These are phyloP conservation scores for Rosa rugosa DNA, from an alignment of 306 rosid species.

Conservation along the genomic window DNA sequence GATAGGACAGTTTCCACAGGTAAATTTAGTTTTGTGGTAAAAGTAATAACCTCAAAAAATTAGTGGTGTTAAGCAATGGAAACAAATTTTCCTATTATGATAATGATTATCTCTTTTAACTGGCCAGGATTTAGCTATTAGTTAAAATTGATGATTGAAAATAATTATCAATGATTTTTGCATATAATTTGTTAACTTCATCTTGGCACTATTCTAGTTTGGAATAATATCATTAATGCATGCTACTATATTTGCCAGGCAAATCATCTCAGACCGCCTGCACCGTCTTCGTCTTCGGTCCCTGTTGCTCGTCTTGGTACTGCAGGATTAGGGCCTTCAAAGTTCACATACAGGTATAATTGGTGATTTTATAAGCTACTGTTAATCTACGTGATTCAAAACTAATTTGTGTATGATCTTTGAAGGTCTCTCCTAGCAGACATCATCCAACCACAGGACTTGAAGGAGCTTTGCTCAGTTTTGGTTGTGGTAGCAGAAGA, in stretches of 20 bases:
- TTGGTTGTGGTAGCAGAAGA: slow-evolving; percentile 83
- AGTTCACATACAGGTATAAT: slow-evolving; percentile 78
- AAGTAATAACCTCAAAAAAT: slow-evolving; percentile 15
- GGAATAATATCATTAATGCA: background rate
- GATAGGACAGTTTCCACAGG: slow-evolving; percentile 79
- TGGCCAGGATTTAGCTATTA: background rate
- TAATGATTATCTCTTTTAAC: background rate
- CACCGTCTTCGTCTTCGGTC: slow-evolving; percentile 59
- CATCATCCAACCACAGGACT: slow-evolving; percentile 91
- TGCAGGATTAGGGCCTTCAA: slow-evolving; percentile 72
- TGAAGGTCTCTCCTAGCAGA: slow-evolving; percentile 94
- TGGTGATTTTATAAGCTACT: slow-evolving; percentile 21
- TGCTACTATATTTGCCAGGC: slow-evolving; percentile 49
- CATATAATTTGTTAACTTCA: background rate
- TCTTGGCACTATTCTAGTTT: background rate
- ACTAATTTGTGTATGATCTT: slow-evolving; percentile 47
- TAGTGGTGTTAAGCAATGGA: slow-evolving; percentile 19
- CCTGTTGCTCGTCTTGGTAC: slow-evolving; percentile 58
- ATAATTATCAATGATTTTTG: background rate
- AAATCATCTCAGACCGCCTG: slow-evolving; percentile 54
- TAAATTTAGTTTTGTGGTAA: slow-evolving; percentile 34
- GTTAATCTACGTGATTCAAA: slow-evolving; percentile 17
- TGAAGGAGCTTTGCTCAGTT: slow-evolving; percentile 94
- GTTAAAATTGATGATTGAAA: background rate
- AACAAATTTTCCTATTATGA: background rate